Evolutionary conservation across 768 basidiomycete genomes (phyloP), one percentile per base, ranked within the genome.

Genomic region (Leccinum arenicola): DNA sequence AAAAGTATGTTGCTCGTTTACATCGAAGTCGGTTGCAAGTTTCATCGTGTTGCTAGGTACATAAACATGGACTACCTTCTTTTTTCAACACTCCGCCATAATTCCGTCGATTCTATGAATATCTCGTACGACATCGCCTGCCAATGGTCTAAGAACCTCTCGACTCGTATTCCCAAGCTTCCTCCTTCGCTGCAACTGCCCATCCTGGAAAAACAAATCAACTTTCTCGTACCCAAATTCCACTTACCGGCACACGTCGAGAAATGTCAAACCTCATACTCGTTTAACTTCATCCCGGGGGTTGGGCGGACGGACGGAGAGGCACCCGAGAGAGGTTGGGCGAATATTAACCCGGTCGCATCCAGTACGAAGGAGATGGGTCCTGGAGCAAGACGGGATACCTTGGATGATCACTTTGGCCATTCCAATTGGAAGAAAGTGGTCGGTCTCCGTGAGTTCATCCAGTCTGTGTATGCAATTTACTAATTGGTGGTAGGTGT

Each of bases 341-440:
- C 75, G 0, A 61, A 68, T 33, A 68, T 69, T 19, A 77, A 78
- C 57, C 60, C 66, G 0, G 61, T 69, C 0, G 73, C 72, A 1
- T 54, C 68, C 0, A 76, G 75, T 58, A 74, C 71, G 47, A 61
- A 68, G 12, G 76, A 77, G 52, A 79, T 77, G 76, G 75, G 69
- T 0, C 70, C 73, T 0, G 63, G 73, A 10, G 3, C 21, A 11
- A 19, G 21, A 4, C 3, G 47, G 21, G 47, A 48, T 7, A 48
- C 21, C 3, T 4, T 48, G 5, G 21, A 48, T 23, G 47, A 48
- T 14, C 9, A 11, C 3, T 21, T 48, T 23, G 21, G 47, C 2
- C 9, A 48, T 21, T 21, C 1, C 11, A 48, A 48, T 10, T 48
- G 47, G 47, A 48, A 48, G 15, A 48, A 48, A 17, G 19, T 48